Percentiles rank a stretch among this genome's conserved stretches.
Conservation (phyloP, 139 green algal species). For the Micractinium sp. region DNA sequence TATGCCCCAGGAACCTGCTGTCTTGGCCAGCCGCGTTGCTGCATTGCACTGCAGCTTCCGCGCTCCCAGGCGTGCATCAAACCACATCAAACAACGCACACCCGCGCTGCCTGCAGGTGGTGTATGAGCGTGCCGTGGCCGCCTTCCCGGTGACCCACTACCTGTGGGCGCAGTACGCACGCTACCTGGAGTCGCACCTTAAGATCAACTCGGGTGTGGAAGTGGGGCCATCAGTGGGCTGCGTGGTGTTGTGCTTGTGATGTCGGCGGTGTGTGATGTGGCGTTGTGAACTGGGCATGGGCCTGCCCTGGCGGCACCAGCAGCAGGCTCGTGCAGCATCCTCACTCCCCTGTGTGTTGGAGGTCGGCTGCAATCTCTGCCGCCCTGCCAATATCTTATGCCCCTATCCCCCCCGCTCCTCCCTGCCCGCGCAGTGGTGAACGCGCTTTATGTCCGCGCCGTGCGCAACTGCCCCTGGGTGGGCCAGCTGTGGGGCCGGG, state of each 20-base stretch:
- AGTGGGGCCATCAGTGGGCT: too few relatives aligned
- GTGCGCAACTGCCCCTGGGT: conserved; percentile 90
- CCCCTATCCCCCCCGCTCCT: neutral
- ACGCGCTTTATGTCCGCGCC: conserved; percentile 64
- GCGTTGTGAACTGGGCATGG: too few relatives aligned
- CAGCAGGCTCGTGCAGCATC: too few relatives aligned
- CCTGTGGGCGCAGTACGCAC: conserved; percentile 82
- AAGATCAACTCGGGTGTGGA: conserved; percentile 34
- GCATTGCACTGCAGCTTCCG: too few relatives aligned
- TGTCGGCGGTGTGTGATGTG: too few relatives aligned
- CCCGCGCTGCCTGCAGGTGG: conserved; percentile 34
- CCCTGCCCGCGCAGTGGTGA: neutral
- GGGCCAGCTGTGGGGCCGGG: conserved; percentile 70
- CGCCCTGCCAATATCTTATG: neutral
- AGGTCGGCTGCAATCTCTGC: too few relatives aligned
- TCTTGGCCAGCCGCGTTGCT: too few relatives aligned
- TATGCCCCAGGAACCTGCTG: too few relatives aligned
- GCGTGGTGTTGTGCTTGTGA: too few relatives aligned
- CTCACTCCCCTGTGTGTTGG: too few relatives aligned
- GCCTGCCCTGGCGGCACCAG: too few relatives aligned
- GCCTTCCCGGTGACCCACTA: conserved; percentile 81
- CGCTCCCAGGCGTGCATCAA: neutral
- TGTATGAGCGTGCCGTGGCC: conserved; percentile 86
- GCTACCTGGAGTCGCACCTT: conserved; percentile 71
- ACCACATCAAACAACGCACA: neutral